These are phyloP conservation scores for Pythium periplocum DNA, from an alignment of 352 stramenopile genomes.

Conservation along the genomic window DNA sequence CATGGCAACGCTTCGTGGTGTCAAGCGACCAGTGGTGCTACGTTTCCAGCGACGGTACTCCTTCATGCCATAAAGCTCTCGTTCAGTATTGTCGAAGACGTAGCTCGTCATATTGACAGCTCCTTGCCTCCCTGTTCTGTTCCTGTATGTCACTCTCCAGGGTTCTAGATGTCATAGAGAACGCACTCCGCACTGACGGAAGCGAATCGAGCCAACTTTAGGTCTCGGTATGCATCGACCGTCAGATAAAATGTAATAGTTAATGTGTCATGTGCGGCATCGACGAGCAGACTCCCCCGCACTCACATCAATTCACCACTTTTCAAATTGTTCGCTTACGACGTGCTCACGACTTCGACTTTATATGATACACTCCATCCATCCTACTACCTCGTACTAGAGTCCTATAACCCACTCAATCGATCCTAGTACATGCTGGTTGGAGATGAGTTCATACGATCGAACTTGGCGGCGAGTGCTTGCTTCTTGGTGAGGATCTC, in stretches of 20 bases:
- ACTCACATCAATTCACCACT: no score
- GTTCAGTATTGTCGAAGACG: no score
- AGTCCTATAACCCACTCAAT: not conserved
- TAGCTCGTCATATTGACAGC: no score
- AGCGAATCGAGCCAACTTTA: no score
- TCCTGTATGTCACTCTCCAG: conserved; percentile 3
- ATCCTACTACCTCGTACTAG: not conserved
- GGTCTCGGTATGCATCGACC: no score
- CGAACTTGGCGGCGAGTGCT: conserved; percentile 77
- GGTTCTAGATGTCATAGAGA: conserved; percentile 19
- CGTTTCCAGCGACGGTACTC: conserved; percentile 41
- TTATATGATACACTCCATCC: not conserved
- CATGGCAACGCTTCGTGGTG: conserved; percentile 75
- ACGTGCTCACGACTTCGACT: no score
- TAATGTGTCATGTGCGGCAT: conserved; percentile 10
- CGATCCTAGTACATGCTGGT: conserved; percentile 39
- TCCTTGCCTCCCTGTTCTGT: not conserved
- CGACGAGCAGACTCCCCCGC: no score
- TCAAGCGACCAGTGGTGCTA: conserved; percentile 79
- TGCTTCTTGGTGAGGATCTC: conserved; percentile 89
- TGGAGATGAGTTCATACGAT: conserved; percentile 65
- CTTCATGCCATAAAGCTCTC: no score
- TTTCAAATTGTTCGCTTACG: no score
- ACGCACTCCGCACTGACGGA: no score
- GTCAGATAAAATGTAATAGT: conserved; percentile 22